These are phyloP conservation scores for Trichoderma harzianum DNA, from an alignment of 2,329 filamentous ascomycete genomes.

Conservation along the genomic window DNA sequence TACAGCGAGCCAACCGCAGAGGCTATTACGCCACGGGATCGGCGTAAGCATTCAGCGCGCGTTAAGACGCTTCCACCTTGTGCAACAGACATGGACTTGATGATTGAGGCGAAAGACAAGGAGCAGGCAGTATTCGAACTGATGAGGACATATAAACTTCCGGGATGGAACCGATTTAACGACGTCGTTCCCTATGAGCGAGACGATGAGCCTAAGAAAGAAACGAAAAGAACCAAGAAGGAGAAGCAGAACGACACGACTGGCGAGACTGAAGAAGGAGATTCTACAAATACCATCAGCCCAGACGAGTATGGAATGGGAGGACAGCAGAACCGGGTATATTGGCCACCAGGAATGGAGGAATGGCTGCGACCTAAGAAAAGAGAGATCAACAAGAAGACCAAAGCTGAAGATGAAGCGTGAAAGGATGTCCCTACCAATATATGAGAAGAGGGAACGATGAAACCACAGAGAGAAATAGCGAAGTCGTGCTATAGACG, in stretches of 20 bases:
- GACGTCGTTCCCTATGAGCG: conserved; percentile 75
- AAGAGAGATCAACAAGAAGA: conserved; percentile 51
- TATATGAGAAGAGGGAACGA: background rate
- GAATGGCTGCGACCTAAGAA: conserved; percentile 85
- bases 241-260: conserved; percentile 38
- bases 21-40: conserved; percentile 72
- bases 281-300: conserved; percentile 45
- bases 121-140: conserved; percentile 94
- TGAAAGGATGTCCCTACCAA: background rate
- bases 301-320: conserved; percentile 81
- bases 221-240: conserved; percentile 39
- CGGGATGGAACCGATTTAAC: conserved; percentile 72
- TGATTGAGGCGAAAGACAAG: conserved; percentile 99
- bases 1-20: conserved; percentile 69
- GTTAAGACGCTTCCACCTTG: conserved; percentile 81
- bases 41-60: conserved; percentile 80
- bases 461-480: background rate
- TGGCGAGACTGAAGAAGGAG: conserved; percentile 27
- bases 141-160: conserved; percentile 82
- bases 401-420: background rate
- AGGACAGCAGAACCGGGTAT: conserved; percentile 74
- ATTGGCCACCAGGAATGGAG: conserved; percentile 88
- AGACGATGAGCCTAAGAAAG: conserved; percentile 64
- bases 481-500: background rate
- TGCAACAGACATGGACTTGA: conserved; percentile 81